phyloP scores from a whole-genome alignment of 306 rosid genomes.

The Glycyrrhiza uralensis region DNA sequence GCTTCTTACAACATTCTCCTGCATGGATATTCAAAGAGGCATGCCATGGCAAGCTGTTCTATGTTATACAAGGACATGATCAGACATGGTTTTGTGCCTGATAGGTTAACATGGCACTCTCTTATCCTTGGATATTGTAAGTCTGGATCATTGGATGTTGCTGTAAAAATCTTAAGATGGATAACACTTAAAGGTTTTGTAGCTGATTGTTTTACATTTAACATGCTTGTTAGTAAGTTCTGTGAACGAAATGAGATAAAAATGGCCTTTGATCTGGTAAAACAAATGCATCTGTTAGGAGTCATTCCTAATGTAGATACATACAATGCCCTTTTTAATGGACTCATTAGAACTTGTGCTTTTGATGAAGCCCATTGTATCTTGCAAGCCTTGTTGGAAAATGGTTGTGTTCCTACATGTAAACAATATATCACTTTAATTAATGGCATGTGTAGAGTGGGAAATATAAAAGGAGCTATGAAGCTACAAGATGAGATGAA shows the following conservation, averaged over 20 bases:
- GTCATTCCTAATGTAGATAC: slow-evolving; percentile 47
- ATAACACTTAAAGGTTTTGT: slow-evolving; percentile 42
- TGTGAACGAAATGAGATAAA: slow-evolving; percentile 49
- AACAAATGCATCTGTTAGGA: slow-evolving; percentile 40
- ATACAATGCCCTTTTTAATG: slow-evolving; percentile 49
- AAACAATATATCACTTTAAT: slow-evolving; percentile 56
- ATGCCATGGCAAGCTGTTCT: slow-evolving; percentile 38
- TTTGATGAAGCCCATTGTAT: slow-evolving; percentile 43
- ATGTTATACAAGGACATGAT: slow-evolving; percentile 42
- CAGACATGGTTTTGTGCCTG: slow-evolving; percentile 40
- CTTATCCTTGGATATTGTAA: slow-evolving; percentile 57
- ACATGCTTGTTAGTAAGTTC: slow-evolving; percentile 58
- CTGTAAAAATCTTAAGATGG: slow-evolving; percentile 57
- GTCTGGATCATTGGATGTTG: slow-evolving; percentile 57
- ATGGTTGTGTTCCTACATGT: slow-evolving; percentile 54
- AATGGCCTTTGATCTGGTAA: slow-evolving; percentile 48
- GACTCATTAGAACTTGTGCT: slow-evolving; percentile 44
- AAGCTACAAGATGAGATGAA: slow-evolving; percentile 59
- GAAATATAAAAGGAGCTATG: slow-evolving; percentile 62
- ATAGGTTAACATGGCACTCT: slow-evolving; percentile 63
- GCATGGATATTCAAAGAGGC: slow-evolving; percentile 65
- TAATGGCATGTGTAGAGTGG: slow-evolving; percentile 72
- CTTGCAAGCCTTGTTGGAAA: slow-evolving; percentile 56
- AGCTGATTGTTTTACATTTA: slow-evolving; percentile 53
- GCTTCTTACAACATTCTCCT: slow-evolving; percentile 67